Percentiles rank a stretch among this genome's conserved stretches.
Evolutionary conservation across 352 stramenopile species (phyloP).

Genomic region (Globisporangium cederbergense): DNA sequence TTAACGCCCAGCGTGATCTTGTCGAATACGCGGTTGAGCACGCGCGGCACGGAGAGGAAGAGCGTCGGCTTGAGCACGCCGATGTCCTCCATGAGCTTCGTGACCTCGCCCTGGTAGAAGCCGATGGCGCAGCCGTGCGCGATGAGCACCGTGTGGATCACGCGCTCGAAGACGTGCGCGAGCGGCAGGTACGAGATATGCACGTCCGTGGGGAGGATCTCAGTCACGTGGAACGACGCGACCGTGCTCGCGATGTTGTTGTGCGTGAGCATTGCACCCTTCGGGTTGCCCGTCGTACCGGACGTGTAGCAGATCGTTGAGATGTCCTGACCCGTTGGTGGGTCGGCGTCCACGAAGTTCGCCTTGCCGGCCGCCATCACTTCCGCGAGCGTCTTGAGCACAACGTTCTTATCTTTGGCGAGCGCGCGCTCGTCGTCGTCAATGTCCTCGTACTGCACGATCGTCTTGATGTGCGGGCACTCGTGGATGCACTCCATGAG

Average conservation of each 20-base stretch:
- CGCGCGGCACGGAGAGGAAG: conserved; percentile 90
- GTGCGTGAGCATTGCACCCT: conserved; percentile 67
- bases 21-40: conserved; percentile 95
- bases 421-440: conserved; percentile 28
- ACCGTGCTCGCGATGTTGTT: conserved; percentile 31
- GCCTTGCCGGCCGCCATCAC: conserved; percentile 35
- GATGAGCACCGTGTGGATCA: conserved; percentile 54
- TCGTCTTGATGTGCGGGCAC: conserved; percentile 45
- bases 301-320: conserved; percentile 91
- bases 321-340: conserved; percentile 65
- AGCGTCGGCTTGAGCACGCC: conserved; percentile 87
- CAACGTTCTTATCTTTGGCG: conserved; percentile 31
- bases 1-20: conserved; percentile 80
- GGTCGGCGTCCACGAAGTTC: conserved; percentile 44
- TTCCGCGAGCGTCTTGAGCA: conserved; percentile 40
- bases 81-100: conserved; percentile 90
- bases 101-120: conserved; percentile 90
- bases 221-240: conserved; percentile 6
- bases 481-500: conserved; percentile 45
- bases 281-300: conserved; percentile 69
- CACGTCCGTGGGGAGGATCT: conserved; percentile 22
- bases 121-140: conserved; percentile 78
- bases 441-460: conserved; percentile 55
- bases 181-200: conserved; percentile 94
- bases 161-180: conserved; percentile 92